Evolutionary conservation across 2,329 filamentous ascomycete species (phyloP), one percentile per base, ranked within the genome.

Genomic region (Zarea fungicola): DNA sequence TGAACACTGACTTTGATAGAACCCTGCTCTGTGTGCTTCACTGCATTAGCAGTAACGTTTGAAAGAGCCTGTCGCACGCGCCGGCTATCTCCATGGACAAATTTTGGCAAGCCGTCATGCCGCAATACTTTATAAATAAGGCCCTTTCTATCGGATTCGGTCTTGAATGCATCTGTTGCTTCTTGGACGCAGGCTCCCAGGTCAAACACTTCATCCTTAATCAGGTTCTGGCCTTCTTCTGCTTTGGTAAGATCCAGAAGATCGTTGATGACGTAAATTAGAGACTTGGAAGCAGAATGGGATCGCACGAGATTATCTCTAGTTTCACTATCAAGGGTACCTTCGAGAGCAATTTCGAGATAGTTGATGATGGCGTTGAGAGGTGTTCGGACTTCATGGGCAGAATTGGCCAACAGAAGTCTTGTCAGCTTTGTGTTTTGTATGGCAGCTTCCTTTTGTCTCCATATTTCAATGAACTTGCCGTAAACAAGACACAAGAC

Each of bases 341-440:
- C 89, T 66, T 96, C 90, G 1, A 96, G 69, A 0, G 90, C 90
- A 55, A 96, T 95, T 58, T 96, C 90, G 1, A 96, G 77, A 56
- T 95, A 96, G 58, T 96, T 96, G 66, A 96, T 95, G 59, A 96
- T 95, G 14, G 90, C 90, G 60, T 96, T 96, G 2, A 96, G 70
- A 0, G 90, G 90, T 0, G 90, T 96, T 42, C 91, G 84, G 8
- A 96, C 89, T 69, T 96, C 90, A 55, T 96, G 91, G 0, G 90
- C 90, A 0, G 89, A 95, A 55, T 96, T 95, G 5, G 89, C 87
- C 19, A 96, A 73, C 2, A 96, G 68, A 4, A 96, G 67, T 40
- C 81, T 76, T 0, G 89, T 95, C 2, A 96, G 72, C 52, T 91
- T 85, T 56, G 86, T 95, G 61, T 75, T 92, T 58, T 95, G 85